Evolutionary conservation across 2,329 filamentous ascomycete species (phyloP).

Genomic region (Onygenales sp.): DNA sequence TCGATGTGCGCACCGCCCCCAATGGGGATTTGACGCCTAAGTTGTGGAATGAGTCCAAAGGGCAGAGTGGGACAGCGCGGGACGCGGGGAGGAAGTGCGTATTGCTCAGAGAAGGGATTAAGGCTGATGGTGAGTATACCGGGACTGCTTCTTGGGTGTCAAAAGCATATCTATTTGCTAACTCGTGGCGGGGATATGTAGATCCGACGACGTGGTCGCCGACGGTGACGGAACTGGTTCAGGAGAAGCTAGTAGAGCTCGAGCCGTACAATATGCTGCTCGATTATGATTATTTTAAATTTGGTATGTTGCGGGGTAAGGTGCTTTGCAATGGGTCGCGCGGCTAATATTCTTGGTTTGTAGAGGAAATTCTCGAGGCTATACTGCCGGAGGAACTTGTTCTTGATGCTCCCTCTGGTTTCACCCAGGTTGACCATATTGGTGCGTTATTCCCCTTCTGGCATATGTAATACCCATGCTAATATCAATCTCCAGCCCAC

Average conservation of each 20-base stretch:
- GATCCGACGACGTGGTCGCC: conserved; percentile 68
- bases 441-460: conserved; percentile 38
- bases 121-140: conserved; percentile 29
- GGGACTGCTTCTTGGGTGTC: background rate
- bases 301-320: conserved; percentile 26
- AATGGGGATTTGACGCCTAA: conserved; percentile 25
- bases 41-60: conserved; percentile 37
- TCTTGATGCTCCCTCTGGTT: conserved; percentile 73
- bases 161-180: background rate
- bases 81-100: conserved; percentile 38
- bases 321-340: background rate
- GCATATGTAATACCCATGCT: background rate
- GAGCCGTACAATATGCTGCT: conserved; percentile 67
- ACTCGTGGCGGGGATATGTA: conserved; percentile 25
- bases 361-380: conserved; percentile 72
- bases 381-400: conserved; percentile 72
- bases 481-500: conserved; percentile 50
- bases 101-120: conserved; percentile 29
- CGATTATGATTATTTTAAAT: conserved; percentile 79
- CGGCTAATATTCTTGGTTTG: conserved; percentile 5
- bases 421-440: conserved; percentile 82
- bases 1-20: conserved; percentile 55
- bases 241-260: conserved; percentile 58
- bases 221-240: conserved; percentile 57
- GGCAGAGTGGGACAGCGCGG: conserved; percentile 32